A percentile compares a stretch with the other conserved stretches of the same genome.
These are phyloP conservation scores for Tetrastigma voinierianum DNA, from an alignment of 164 flowering plant genomes.

Conservation along the genomic window DNA sequence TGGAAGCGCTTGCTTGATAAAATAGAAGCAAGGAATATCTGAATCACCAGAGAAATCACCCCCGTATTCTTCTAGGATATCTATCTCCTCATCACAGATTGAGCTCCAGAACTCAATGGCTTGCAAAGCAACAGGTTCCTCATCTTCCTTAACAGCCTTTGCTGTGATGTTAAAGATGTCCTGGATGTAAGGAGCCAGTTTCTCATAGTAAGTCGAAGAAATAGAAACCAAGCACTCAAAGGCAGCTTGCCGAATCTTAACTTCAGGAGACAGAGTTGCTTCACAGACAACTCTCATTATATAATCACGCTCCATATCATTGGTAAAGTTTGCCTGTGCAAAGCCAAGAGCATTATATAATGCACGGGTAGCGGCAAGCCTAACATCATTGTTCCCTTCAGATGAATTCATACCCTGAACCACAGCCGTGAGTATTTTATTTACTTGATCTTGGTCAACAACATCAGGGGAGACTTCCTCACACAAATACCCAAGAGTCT, in stretches of 20 bases:
- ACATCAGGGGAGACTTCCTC: slow-evolving; percentile 74
- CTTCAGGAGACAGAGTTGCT: slow-evolving; percentile 53
- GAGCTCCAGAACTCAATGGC: slow-evolving; percentile 80
- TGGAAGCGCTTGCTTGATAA: slow-evolving; percentile 70
- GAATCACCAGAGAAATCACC: slow-evolving; percentile 57
- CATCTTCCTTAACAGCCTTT: slow-evolving; percentile 66
- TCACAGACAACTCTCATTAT: slow-evolving; percentile 81
- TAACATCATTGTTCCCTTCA: slow-evolving; percentile 54
- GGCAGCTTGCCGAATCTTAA: slow-evolving; percentile 64
- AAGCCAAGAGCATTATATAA: slow-evolving; percentile 62
- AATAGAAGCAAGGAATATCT: slow-evolving; percentile 61
- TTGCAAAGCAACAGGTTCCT: slow-evolving; percentile 70
- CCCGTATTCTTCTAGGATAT: slow-evolving; percentile 59
- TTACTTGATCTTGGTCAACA: slow-evolving; percentile 68
- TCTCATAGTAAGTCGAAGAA: slow-evolving; percentile 61
- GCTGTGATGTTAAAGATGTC: slow-evolving; percentile 62
- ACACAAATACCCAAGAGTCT: slow-evolving; percentile 70
- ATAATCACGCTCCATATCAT: slow-evolving; percentile 75
- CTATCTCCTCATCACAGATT: slow-evolving; percentile 73
- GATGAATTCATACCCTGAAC: slow-evolving; percentile 74
- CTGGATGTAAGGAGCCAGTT: slow-evolving; percentile 59
- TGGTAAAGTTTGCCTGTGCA: slow-evolving; percentile 64
- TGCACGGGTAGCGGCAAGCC: slow-evolving; percentile 65
- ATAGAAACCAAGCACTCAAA: slow-evolving; percentile 74
- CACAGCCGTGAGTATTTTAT: slow-evolving; percentile 71